Conservation (phyloP, 352 stramenopile genomes). For the Pythium folliculosum region DNA sequence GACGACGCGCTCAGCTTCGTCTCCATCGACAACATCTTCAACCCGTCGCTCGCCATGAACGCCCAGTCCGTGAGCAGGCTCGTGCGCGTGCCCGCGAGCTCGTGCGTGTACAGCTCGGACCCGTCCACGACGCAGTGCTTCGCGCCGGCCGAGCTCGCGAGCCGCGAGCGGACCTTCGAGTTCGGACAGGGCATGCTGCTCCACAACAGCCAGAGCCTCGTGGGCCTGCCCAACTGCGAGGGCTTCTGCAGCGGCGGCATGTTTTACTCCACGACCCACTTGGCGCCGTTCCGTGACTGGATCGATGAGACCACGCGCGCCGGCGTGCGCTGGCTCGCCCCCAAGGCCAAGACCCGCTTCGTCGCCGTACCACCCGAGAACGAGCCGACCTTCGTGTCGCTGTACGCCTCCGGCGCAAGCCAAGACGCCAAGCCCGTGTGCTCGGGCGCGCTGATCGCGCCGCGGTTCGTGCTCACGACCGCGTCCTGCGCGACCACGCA, state of each 20-base stretch:
- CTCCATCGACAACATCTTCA: conserved; percentile 33
- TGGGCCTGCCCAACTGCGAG: conserved; percentile 29
- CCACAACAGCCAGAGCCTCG: conserved; percentile 16
- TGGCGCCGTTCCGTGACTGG: conserved; percentile 18
- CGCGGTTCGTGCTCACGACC: conserved; percentile 22
- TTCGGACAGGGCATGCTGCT: conserved; percentile 30
- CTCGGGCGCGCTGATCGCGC: conserved; percentile 29
- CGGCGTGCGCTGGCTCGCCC: conserved; percentile 8
- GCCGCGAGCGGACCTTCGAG: conserved; percentile 15
- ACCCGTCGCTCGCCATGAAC: conserved; percentile 21
- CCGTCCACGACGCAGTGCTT: conserved; percentile 23
- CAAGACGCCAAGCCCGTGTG: conserved; percentile 10
- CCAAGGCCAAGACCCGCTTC: neutral
- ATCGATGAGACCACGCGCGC: conserved; percentile 22
- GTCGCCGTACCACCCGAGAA: neutral
- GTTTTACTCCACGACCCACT: conserved; percentile 31
- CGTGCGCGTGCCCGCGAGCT: conserved; percentile 24
- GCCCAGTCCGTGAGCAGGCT: conserved; percentile 19
- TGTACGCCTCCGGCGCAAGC: conserved; percentile 6
- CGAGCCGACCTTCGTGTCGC: conserved; percentile 20
- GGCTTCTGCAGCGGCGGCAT: conserved; percentile 31
- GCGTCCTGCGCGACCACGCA: conserved; percentile 28
- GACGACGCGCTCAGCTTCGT: conserved; percentile 21
- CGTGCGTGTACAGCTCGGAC: conserved; percentile 24
- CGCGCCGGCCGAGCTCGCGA: conserved; percentile 10